These are phyloP conservation scores for Aquilaria agallochum DNA, from an alignment of 441 rosid species.

Conservation along the genomic window DNA sequence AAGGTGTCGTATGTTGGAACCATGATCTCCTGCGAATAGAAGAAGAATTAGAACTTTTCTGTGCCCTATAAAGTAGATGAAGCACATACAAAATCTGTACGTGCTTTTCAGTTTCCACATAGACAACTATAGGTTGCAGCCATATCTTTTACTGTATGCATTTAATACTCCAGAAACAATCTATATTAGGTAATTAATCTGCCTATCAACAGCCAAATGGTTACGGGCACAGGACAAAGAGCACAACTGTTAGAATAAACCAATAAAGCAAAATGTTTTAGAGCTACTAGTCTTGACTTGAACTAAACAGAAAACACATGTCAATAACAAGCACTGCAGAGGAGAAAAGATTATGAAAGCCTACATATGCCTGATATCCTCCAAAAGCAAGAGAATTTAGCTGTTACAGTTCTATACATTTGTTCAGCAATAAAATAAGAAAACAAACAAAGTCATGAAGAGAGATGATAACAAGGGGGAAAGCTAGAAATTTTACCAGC, in stretches of 20 bases:
- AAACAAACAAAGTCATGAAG: not conserved
- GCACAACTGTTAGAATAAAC: too few species aligned
- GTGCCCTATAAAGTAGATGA: slow-evolving; percentile 1
- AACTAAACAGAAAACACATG: not conserved
- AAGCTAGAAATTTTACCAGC: slow-evolving; percentile 35
- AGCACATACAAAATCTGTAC: not conserved
- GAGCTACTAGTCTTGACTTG: not conserved
- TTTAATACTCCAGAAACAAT: not conserved
- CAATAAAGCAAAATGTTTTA: not conserved
- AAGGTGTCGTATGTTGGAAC: slow-evolving; percentile 39
- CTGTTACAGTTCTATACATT: not conserved
- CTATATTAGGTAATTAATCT: too few species aligned
- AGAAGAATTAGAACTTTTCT: slow-evolving; percentile 10
- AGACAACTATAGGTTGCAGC: not conserved
- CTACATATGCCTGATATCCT: too few species aligned
- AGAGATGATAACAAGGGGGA: not conserved
- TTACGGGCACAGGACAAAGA: not conserved
- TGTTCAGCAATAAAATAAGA: slow-evolving; percentile 8
- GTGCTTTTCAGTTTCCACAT: not conserved
- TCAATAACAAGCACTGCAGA: not conserved
- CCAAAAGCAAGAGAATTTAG: slow-evolving; percentile 1
- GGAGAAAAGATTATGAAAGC: not conserved
- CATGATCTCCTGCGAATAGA: slow-evolving; percentile 55
- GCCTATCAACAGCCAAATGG: not conserved
- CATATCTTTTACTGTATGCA: not conserved